phyloP scores from a whole-genome alignment of 371 early-diverging fungal genomes.

The Mucor mucedo region DNA sequence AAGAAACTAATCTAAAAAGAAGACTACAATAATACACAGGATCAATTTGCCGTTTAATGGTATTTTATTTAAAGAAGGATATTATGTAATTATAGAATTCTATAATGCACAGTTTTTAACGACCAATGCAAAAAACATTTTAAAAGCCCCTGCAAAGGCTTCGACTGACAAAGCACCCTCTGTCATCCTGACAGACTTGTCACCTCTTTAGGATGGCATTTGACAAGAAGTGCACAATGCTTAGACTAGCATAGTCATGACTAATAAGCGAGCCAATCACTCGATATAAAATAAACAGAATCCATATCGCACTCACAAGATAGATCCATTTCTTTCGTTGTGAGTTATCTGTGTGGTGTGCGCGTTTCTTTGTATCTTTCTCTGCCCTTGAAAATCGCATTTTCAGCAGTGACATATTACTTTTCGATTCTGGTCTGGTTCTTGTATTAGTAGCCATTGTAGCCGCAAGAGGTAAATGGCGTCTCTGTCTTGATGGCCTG shows the following conservation, averaged over 20 bases:
- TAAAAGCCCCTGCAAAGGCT: no score
- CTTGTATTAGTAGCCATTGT: slow-evolving; percentile 8
- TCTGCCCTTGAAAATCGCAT: slow-evolving; percentile 12
- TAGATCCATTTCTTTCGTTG: background rate
- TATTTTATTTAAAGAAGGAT: no score
- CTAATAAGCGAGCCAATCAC: slow-evolving; percentile 9
- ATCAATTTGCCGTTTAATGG: no score
- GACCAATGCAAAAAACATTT: background rate
- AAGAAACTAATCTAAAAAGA: no score
- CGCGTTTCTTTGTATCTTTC: background rate
- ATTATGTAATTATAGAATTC: no score
- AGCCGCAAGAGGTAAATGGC: slow-evolving; percentile 27
- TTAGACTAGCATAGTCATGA: slow-evolving; percentile 18
- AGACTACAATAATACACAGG: no score
- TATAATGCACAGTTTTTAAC: slow-evolving; percentile 1
- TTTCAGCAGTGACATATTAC: slow-evolving; percentile 10
- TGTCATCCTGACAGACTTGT: background rate
- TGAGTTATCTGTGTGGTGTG: background rate
- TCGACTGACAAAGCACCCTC: background rate
- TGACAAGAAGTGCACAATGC: slow-evolving; percentile 29
- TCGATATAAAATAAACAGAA: slow-evolving; percentile 17
- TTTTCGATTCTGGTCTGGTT: background rate
- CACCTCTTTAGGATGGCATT: slow-evolving; percentile 6
- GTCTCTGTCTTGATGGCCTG: slow-evolving; percentile 25
- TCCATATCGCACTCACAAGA: slow-evolving; percentile 11